Evolutionary conservation across 2,329 filamentous ascomycete species (phyloP), one percentile per base, ranked within the genome.

Genomic region (Colletotrichum sp.): DNA sequence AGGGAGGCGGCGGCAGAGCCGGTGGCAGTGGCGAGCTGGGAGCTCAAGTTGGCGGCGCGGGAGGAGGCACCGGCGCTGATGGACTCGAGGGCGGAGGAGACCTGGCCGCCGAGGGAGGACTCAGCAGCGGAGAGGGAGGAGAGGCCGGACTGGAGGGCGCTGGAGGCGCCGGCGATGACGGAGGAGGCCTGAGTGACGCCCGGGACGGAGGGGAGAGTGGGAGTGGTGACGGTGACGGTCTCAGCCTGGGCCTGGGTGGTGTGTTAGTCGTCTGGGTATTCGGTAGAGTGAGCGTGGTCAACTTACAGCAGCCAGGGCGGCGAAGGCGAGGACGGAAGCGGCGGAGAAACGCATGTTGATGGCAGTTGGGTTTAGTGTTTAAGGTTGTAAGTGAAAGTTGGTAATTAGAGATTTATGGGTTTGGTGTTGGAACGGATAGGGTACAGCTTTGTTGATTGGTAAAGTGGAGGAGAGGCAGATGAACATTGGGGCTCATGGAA

Each of bases 311-410:
- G 76, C 81, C 76, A 81, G 22, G 57, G 80, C 75, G 76, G 84
- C 85, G 78, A 88, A 78, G 72, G 85, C 79, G 55, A 85, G 74
- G 78, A 89, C 65, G 69, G 76, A 67, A 52, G 88, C 75, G 68
- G 81, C 81, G 61, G 85, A 80, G 79, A 84, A 80, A 84, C 86
- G 87, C 88, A 90, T 90, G 34, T 77, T 86, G 80, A 72, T 36
- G 27, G 22, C 52, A 59, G 59, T 70, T 67, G 55, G 27, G n/a
- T 68, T 72, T 73, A 36, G 48, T 64, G 59, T 39, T 73, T 28
- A 27, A 36, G 16, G 12, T 57, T 63, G 63, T 16, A n/a, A 34
- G 65, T 71, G 16, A 60, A 16, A 16, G 30, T 52, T 30, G 59
- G 32, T 75, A 60, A 34, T 48, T 39, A 19, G 27, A 61, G 60